Conservation (phyloP, 805 yeast species). For the Maudiozyma bulderi region DNA sequence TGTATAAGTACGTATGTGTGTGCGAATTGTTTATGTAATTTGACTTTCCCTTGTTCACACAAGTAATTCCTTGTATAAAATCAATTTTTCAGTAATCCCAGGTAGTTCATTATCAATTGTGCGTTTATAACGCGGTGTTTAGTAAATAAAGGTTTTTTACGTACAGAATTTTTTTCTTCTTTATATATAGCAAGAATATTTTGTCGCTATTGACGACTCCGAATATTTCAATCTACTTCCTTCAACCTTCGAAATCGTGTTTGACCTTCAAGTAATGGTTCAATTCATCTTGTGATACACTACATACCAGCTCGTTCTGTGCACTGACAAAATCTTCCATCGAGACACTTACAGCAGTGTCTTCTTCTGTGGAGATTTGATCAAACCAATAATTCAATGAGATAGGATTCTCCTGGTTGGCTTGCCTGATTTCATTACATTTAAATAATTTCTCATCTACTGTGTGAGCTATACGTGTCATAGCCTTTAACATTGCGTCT, state of each 20-base stretch:
- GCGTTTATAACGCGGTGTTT: too few relatives aligned
- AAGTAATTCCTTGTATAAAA: too few relatives aligned
- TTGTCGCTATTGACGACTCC: too few relatives aligned
- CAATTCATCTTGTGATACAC: constrained; percentile 82
- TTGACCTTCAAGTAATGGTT: constrained; percentile 74
- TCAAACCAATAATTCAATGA: constrained; percentile 89
- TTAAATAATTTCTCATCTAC: constrained; percentile 56
- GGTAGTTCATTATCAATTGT: too few relatives aligned
- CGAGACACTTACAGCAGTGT: constrained; percentile 57
- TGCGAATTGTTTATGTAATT: too few relatives aligned
- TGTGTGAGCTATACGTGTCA: constrained; percentile 76
- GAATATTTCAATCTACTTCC: not conserved
- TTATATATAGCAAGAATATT: not conserved
- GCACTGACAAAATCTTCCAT: constrained; percentile 75
- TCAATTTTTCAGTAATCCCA: too few relatives aligned
- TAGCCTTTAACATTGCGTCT: constrained; percentile 92
- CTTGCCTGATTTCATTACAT: constrained; percentile 32
- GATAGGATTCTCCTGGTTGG: constrained; percentile 34
- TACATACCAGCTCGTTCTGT: constrained; percentile 59
- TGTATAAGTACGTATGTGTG: too few relatives aligned
- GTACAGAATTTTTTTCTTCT: not conserved
- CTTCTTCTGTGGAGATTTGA: constrained; percentile 56
- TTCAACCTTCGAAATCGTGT: constrained; percentile 51
- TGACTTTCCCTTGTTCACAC: too few relatives aligned
- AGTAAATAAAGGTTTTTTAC: too few relatives aligned